Evolutionary conservation across 176 grass and related monocot species (phyloP).

Genomic region (Cenchrus purpureus): DNA sequence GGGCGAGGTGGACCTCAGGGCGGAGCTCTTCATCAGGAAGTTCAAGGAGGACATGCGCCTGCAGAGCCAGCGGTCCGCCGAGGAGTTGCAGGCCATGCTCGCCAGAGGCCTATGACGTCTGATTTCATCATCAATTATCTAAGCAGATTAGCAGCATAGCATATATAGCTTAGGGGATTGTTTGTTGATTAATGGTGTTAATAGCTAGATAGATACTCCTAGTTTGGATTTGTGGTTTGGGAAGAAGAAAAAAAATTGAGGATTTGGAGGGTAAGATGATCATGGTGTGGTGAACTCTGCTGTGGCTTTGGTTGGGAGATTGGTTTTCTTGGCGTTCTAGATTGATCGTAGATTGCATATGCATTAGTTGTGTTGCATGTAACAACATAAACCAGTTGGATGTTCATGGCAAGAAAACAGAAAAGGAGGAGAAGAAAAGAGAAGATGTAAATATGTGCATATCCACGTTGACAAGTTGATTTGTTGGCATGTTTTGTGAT

Average conservation of each 20-base stretch:
- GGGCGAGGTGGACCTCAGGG: constrained; percentile 70
- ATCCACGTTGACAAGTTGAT: too few relatives aligned
- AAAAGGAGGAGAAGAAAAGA: too few relatives aligned
- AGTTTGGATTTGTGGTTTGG: neutral
- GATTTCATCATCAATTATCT: neutral
- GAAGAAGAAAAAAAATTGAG: neutral
- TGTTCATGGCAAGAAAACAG: too few relatives aligned
- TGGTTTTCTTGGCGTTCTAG: neutral
- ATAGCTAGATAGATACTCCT: neutral
- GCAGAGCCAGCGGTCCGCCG: constrained; percentile 69
- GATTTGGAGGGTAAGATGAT: neutral
- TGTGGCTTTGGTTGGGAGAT: neutral
- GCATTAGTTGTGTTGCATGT: too few relatives aligned
- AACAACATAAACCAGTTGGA: too few relatives aligned
- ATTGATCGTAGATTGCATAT: too few relatives aligned
- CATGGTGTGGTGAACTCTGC: neutral
- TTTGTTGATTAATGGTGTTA: neutral
- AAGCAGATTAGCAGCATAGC: neutral
- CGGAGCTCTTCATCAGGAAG: constrained; percentile 77
- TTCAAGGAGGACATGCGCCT: constrained; percentile 88
- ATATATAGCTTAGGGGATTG: neutral
- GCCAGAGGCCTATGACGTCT: constrained; percentile 49
- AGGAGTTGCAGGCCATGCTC: constrained; percentile 71
- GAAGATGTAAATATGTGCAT: too few relatives aligned
- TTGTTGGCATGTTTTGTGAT: too few relatives aligned